Base-by-base conservation (phyloP, 116 monocot genomes). In the Iris pallida region DNA sequence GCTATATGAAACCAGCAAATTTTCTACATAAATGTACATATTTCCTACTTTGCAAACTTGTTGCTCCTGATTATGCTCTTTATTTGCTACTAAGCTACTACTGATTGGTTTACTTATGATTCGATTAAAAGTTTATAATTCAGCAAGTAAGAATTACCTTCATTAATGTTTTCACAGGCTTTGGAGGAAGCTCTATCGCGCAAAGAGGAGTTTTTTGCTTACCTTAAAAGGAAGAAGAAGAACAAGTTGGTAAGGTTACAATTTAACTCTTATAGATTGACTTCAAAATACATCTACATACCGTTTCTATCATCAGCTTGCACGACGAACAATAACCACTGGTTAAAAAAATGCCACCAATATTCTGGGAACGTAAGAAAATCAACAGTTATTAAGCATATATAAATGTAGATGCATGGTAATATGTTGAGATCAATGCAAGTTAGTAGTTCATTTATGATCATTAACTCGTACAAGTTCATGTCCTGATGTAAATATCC, bases 221-320 rank as follows among this genome's bases (percentile, higher is more conserved):
- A 81, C 65, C 64, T 92, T 48, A 81, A 85, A 20, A 88, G 83
- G 71, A 88, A 82, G 70, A 92, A 85, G 80, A 91, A 78, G 80
- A 91, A 70, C 56, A 80, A 76, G 55, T 57, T 82, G 62, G 79
- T 76, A 75, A 76, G n/a, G 81, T 66, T 42, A 15, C 16, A 16
- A 14, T 45, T 11, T 46, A 57, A 14, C 14, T 58, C 3, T 0
- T 12, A n/a, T 44, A 54, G 1, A 66, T 47, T 47, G n/a, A 20
- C 52, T 45, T 10, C 47, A 7, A 20, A 8, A 1, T 16, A 62
- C 6, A 43, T 62, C 43, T 7, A n/a, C 42, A 5, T 13, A 62
- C 12, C 6, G 12, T 44, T 15, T 1, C 6, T 16, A 55, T 16
- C 4, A n/a, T n/a, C n/a, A n/a, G n/a, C n/a, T n/a, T n/a, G n/a